Evolutionary conservation across 495 filamentous ascomycete genomes (phyloP).

Genomic region (Aspergillus taichungensis): DNA sequence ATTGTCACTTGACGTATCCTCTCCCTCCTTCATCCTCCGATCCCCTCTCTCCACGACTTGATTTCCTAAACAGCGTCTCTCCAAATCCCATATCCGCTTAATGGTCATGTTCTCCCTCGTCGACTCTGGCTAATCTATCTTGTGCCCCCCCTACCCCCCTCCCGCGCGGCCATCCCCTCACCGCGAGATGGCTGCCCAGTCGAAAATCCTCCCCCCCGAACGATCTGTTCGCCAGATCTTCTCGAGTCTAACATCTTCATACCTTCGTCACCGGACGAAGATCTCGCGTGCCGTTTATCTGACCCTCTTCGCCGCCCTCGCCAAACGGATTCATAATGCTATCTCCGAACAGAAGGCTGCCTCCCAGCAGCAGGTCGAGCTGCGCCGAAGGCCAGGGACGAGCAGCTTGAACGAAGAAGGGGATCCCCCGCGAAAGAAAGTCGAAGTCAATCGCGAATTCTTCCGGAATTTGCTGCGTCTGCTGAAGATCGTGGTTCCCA

Average conservation of each 20-base stretch:
- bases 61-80: not conserved
- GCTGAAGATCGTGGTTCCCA: slow-evolving; percentile 79
- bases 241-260: slow-evolving; percentile 62
- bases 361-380: slow-evolving; percentile 58
- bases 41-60: not conserved
- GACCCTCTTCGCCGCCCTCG: slow-evolving; percentile 78
- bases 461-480: slow-evolving; percentile 75
- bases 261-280: slow-evolving; percentile 75
- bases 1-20: slow-evolving; percentile 2
- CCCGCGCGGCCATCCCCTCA: slow-evolving; percentile 9
- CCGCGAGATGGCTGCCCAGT: slow-evolving; percentile 64
- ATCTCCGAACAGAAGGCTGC: slow-evolving; percentile 90
- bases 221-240: slow-evolving; percentile 66
- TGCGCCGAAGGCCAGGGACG: slow-evolving; percentile 47
- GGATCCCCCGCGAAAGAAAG: slow-evolving; percentile 62
- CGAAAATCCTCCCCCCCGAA: slow-evolving; percentile 64
- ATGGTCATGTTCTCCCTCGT: slow-evolving; percentile 24
- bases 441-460: slow-evolving; percentile 92
- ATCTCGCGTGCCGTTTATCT: slow-evolving; percentile 90
- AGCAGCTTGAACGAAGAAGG: slow-evolving; percentile 39
- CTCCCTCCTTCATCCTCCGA: not conserved
- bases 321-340: slow-evolving; percentile 84
- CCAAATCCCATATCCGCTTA: not conserved
- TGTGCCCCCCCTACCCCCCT: slow-evolving; percentile 6
- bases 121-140: slow-evolving; percentile 20